Base-by-base conservation (phyloP, 2,329 filamentous ascomycete species). In the Pleurostoma richardsiae region DNA sequence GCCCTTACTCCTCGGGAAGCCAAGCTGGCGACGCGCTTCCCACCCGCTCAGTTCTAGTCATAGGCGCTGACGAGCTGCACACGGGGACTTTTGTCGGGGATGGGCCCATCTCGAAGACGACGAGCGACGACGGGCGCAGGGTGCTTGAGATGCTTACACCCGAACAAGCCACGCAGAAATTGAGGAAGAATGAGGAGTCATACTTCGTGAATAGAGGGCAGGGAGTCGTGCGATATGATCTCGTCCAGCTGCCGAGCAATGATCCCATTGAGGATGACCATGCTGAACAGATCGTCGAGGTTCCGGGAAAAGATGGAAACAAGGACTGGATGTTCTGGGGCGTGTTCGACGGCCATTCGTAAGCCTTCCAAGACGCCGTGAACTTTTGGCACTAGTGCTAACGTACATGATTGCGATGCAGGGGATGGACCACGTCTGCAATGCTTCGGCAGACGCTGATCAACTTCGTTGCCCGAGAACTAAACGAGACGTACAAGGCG, bases 251-350 rank as follows among this genome's bases (percentile, higher is more conserved):
- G 50, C 88, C 92, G 7, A 96, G 90, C 72, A 99, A 99, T 65
- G 89, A 95, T 58, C 94, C 94, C 0, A 99, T 99, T 49, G 94
- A 99, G 70, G 94, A 99, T 61, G 95, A 99, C 62, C 94, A 99
- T 62, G 88, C 91, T 44, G 94, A 99, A 71, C 95, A 96, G 77
- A 96, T 97, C 59, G 90, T 99, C 41, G 89, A 97, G 66, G 82
- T 96, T 6, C 86, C 89, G 4, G 77, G 78, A 45, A 78, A 58
- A 69, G 78, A 62, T 68, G 58, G 58, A 19, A 82, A 76, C 49
- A 88, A 80, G 51, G 95, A 99, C 67, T 99, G 94, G 94, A 97
- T 97, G 90, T 99, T 99, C 66, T 99, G 95, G 94, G 94, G 91
- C 48, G 91, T 99, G 19, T 99, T 97, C 66, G 94, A 99, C 62